Evolutionary conservation across 148 eudicot genomes (phyloP).

Genomic region (Linanthus parryae): DNA sequence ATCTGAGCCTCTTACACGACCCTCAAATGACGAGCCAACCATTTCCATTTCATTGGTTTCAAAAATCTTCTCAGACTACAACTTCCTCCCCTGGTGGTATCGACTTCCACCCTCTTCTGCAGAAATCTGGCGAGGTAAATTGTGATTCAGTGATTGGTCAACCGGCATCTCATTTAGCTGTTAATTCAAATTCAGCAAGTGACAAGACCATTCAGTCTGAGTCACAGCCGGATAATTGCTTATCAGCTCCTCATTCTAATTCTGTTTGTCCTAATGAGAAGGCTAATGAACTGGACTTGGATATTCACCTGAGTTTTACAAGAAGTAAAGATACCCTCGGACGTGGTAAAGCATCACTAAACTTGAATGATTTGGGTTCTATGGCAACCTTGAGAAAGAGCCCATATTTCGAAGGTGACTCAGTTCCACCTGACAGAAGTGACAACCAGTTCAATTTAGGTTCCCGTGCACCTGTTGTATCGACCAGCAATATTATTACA

Average conservation of each 20-base stretch:
- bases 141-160: conserved; percentile 15
- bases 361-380: conserved; percentile 13
- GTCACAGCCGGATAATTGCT: conserved; percentile 10
- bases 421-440: conserved; percentile 17
- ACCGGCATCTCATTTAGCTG: conserved; percentile 24
- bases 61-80: conserved; percentile 33
- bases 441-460: conserved; percentile 23
- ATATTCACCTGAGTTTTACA: conserved; percentile 50
- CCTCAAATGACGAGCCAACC: conserved; percentile 26
- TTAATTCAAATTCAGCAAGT: conserved; percentile 35
- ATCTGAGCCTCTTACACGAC: conserved; percentile 42
- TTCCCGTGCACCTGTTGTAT: conserved; percentile 11
- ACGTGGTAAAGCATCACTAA: conserved; percentile 9
- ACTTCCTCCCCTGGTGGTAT: conserved; percentile 33
- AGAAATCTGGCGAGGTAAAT: conserved; percentile 39
- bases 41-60: conserved; percentile 21
- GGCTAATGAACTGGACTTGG: conserved; percentile 64
- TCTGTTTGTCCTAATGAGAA: conserved; percentile 26
- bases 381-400: conserved; percentile 17
- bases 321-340: conserved; percentile 18
- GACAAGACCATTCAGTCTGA: conserved; percentile 16
- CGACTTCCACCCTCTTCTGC: conserved; percentile 87
- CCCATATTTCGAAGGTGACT: too few relatives aligned
- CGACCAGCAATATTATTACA: conserved; percentile 23
- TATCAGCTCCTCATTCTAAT: conserved; percentile 19